Evolutionary conservation across 345 rosid genomes (phyloP).

Genomic region (Stellera chamaejasme): DNA sequence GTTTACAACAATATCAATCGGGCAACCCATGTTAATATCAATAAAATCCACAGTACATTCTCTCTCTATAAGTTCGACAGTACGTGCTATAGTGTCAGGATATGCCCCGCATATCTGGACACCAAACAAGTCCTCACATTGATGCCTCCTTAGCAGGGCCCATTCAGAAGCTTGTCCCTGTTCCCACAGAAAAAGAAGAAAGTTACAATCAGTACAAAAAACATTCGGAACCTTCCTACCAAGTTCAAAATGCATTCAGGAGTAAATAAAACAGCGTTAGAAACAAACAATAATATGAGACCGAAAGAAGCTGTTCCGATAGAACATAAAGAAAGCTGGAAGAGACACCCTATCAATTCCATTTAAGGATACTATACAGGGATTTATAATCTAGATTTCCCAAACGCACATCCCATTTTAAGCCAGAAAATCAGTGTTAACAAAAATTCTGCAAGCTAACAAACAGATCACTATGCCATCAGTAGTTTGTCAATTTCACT

Average conservation of each 20-base stretch:
- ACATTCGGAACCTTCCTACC: no score
- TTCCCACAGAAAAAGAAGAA: constrained; percentile 3
- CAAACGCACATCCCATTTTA: no score
- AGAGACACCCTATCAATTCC: no score
- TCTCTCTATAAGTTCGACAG: constrained; percentile 75
- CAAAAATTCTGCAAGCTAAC: no score
- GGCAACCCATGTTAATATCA: constrained; percentile 98
- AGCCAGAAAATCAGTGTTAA: no score
- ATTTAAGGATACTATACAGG: no score
- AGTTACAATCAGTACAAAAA: not conserved
- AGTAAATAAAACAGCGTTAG: not conserved
- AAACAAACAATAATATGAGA: not conserved
- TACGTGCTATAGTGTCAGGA: constrained; percentile 64
- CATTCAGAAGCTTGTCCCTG: constrained; percentile 99
- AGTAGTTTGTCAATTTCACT: no score
- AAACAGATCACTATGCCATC: no score
- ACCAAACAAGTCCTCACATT: constrained; percentile 89
- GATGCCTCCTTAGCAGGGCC: constrained; percentile 89
- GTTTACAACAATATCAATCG: constrained; percentile 81
- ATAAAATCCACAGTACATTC: constrained; percentile 82
- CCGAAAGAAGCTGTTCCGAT: no score
- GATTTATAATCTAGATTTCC: no score
- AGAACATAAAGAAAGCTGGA: no score
- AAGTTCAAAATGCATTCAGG: not conserved
- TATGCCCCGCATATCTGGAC: constrained; percentile 86